Evolutionary conservation across 2,329 filamentous ascomycete genomes (phyloP), one percentile per base, ranked within the genome.

Genomic region (Colletotrichum godetiae): DNA sequence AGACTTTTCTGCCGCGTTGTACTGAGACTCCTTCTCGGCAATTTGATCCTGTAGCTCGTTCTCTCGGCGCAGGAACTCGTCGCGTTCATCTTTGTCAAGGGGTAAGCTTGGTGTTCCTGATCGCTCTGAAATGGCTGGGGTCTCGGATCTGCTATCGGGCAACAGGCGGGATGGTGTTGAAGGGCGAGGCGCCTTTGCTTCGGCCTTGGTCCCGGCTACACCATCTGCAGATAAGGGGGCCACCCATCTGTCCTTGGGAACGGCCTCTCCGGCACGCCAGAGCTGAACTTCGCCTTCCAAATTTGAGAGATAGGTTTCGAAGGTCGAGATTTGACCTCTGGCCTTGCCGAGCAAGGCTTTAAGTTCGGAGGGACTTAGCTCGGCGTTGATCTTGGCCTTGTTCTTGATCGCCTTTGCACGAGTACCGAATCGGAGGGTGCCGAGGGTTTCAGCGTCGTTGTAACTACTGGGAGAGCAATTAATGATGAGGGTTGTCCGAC

Each of bases 401-500:
- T 98, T 98, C 92, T 98, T 98, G 87, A 99, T 99, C 0, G 95
- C 94, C 88, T 99, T 99, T 71, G 97, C 97, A 81, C 97, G 90
- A 84, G 97, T 97, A 87, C 97, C 97, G 81, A 98, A 99, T 58
- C 95, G 91, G 74, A 99, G 86, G 0, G 97, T 99, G 76, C 95
- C 93, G 61, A 98, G 86, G 0, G 97, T 98, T 86, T 99, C 97
- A 67, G 92, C 91, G 85, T 98, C 96, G 87, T 99, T 98, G 87
- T 98, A 98, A 81, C 95, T 98, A 85, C 94, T 97, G 1, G 97
- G 97, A n/a, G 97, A 98, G 83, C 95, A 98, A 84, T 98, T 98
- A 88, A 99, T 97, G 79, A 99, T 98, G 74, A 99, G 89, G 0
- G 97, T 98, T n/a, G 97, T 99, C 78, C 96, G 90, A 79, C 96